Conservation (phyloP, 176 grass and related monocot species). For the Chrysopogon serrulatus region DNA sequence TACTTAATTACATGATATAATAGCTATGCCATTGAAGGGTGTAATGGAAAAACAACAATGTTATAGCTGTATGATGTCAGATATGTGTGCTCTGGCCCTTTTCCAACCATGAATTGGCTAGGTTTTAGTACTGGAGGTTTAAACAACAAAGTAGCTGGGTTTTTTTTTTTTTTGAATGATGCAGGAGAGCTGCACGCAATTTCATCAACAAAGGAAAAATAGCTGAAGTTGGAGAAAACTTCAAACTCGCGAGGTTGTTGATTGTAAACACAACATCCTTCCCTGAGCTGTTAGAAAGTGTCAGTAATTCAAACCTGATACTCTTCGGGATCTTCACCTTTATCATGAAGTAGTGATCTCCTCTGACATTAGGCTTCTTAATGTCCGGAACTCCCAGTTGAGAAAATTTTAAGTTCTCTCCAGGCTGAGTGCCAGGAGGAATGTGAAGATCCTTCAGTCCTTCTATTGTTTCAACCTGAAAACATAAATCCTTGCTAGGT, state of each 20-base stretch:
- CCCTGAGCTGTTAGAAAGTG: background rate
- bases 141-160: background rate
- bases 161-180: background rate
- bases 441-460: conserved; percentile 72
- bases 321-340: conserved; percentile 69
- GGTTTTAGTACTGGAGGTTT: background rate
- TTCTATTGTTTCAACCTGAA: conserved; percentile 85
- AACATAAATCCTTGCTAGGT: conserved; percentile 20
- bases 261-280: background rate
- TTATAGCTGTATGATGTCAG: background rate
- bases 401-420: conserved; percentile 60
- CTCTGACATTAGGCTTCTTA: conserved; percentile 57
- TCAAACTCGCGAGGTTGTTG: background rate
- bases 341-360: conserved; percentile 79
- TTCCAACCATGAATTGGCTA: background rate
- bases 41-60: background rate
- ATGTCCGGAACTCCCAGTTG: conserved; percentile 69
- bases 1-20: too few species aligned
- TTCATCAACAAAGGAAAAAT: background rate
- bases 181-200: background rate
- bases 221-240: background rate
- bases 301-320: conserved; percentile 59
- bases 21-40: too few species aligned
- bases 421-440: conserved; percentile 82
- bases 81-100: background rate